Conservation (phyloP, 192 early-diverging fungal species). For the Coemansia sp. region DNA sequence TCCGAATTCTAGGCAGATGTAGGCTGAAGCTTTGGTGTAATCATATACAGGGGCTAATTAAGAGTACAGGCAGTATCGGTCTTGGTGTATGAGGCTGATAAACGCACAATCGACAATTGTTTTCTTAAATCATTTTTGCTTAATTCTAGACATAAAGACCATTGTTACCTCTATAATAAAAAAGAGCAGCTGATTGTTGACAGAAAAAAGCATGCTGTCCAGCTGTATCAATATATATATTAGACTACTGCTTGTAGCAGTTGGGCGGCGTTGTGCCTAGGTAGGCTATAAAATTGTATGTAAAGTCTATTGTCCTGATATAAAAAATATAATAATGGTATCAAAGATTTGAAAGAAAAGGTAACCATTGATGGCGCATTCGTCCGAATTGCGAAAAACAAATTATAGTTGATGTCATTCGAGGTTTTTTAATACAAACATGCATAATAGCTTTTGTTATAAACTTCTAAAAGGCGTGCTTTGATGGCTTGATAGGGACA, state of each 20-base stretch:
- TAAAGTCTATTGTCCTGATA: neutral
- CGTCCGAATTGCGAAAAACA: neutral
- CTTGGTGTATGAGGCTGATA: neutral
- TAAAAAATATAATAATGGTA: neutral
- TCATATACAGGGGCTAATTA: no score
- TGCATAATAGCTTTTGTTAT: neutral
- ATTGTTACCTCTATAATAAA: no score
- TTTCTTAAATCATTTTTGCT: neutral
- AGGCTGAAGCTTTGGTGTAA: no score
- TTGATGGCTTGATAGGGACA: conserved; percentile 1
- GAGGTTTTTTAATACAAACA: neutral
- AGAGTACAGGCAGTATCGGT: neutral
- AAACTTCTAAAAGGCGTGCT: neutral
- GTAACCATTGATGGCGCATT: neutral
- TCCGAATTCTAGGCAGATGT: neutral
- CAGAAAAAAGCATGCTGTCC: no score
- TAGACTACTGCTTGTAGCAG: neutral
- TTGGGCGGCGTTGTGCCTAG: no score
- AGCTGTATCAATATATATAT: no score
- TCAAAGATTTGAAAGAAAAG: no score
- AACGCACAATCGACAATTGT: neutral
- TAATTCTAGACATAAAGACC: neutral
- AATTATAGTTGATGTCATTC: neutral
- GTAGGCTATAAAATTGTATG: neutral
- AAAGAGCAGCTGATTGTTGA: no score